Conservation (phyloP, 2,329 filamentous ascomycete genomes). For the Colletotrichum cuscutae region DNA sequence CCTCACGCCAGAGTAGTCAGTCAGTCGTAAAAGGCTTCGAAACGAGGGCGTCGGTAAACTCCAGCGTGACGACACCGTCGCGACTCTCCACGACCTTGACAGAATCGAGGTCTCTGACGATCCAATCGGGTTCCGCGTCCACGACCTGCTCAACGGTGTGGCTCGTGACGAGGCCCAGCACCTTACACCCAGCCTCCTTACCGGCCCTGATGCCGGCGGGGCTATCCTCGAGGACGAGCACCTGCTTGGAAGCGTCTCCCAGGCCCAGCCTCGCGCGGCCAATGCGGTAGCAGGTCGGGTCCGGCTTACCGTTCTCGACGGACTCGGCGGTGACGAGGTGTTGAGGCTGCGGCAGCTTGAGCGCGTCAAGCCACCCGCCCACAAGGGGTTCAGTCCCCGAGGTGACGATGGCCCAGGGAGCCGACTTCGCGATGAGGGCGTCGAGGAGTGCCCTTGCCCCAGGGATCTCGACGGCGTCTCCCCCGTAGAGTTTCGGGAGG, state of each 20-base stretch:
- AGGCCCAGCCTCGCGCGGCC: conserved; percentile 71
- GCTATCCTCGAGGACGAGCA: conserved; percentile 89
- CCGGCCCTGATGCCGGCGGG: conserved; percentile 86
- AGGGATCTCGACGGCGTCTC: conserved; percentile 85
- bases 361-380: conserved; percentile 75
- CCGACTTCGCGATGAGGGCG: conserved; percentile 68
- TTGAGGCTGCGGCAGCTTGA: conserved; percentile 72
- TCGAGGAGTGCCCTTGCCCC: conserved; percentile 80
- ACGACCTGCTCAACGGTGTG: conserved; percentile 78
- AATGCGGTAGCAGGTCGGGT: conserved; percentile 78
- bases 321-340: conserved; percentile 81
- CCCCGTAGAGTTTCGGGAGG: conserved; percentile 80
- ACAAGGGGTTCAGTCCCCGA: conserved; percentile 77
- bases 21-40: neutral
- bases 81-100: conserved; percentile 70
- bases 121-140: conserved; percentile 86
- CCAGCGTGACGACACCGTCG: conserved; percentile 71
- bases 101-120: conserved; percentile 82
- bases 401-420: conserved; percentile 88
- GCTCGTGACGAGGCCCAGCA: conserved; percentile 86
- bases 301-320: conserved; percentile 79
- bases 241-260: conserved; percentile 54
- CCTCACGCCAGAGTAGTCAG: conserved; percentile 8
- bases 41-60: conserved; percentile 71
- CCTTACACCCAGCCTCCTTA: conserved; percentile 86